Conservation (phyloP, 2,329 filamentous ascomycete genomes). For the Alternaria brassicicola region DNA sequence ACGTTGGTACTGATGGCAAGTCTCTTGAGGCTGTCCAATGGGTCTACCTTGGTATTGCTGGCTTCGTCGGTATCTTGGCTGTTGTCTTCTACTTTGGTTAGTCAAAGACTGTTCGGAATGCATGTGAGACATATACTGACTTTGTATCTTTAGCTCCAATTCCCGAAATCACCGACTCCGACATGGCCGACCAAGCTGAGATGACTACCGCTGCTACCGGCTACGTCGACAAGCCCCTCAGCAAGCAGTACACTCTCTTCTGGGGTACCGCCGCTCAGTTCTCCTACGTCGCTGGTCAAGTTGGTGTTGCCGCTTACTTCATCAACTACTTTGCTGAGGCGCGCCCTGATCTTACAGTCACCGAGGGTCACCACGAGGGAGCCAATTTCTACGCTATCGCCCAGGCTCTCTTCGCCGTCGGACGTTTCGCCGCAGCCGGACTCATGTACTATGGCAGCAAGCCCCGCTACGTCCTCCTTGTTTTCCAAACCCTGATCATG, state of each 20-base stretch:
- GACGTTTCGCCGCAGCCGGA: constrained; percentile 47
- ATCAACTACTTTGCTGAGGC: constrained; percentile 49
- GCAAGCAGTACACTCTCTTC: constrained; percentile 62
- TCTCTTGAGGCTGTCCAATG: constrained; percentile 74
- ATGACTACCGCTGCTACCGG: constrained; percentile 52
- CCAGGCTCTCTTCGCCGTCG: constrained; percentile 46
- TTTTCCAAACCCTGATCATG: constrained; percentile 46
- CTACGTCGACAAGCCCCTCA: constrained; percentile 66
- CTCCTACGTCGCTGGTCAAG: constrained; percentile 60
- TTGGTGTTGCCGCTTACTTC: constrained; percentile 62
- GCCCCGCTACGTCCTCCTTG: constrained; percentile 46
- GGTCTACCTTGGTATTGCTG: constrained; percentile 80
- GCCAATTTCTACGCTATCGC: constrained; percentile 49
- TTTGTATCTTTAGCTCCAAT: not conserved
- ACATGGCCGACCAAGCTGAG: constrained; percentile 59
- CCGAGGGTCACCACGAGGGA: constrained; percentile 40
- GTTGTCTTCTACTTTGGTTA: constrained; percentile 68
- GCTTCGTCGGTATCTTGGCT: constrained; percentile 72
- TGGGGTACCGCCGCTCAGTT: constrained; percentile 52
- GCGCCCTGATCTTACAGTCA: constrained; percentile 34
- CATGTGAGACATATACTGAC: not conserved
- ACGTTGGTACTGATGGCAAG: constrained; percentile 61
- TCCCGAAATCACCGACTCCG: constrained; percentile 74
- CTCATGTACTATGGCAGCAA: constrained; percentile 46
- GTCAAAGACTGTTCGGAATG: not conserved